Conservation (phyloP, 1,139 yeast genomes). For the Neolecta irregularis region DNA sequence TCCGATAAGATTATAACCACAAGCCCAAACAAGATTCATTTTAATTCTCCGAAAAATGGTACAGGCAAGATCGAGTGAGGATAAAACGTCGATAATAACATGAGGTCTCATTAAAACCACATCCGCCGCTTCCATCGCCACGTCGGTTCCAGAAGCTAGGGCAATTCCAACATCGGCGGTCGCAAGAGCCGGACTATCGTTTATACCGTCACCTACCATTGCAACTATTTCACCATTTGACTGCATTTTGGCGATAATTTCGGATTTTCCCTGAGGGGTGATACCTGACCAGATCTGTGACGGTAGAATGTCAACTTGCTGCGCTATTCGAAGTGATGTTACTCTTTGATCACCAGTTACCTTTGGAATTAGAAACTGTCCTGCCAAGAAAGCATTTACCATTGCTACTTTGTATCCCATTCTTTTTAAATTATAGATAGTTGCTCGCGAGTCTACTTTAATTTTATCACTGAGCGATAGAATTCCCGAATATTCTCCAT, state of each 20-base stretch:
- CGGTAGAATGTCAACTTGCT: conserved; percentile 47
- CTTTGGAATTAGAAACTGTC: not conserved
- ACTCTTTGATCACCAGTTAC: conserved; percentile 66
- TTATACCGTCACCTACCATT: conserved; percentile 92
- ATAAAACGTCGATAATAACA: conserved; percentile 49
- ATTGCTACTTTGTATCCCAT: conserved; percentile 59
- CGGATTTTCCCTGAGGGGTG: conserved; percentile 62
- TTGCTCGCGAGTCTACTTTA: conserved; percentile 47
- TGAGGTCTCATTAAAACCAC: conserved; percentile 43
- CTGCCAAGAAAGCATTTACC: conserved; percentile 22
- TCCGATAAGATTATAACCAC: conserved; percentile 71
- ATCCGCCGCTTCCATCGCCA: conserved; percentile 92
- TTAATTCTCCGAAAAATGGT: conserved; percentile 63
- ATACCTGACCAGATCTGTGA: conserved; percentile 61
- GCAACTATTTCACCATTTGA: conserved; percentile 28
- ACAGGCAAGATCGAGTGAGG: conserved; percentile 57
- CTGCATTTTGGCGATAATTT: conserved; percentile 47
- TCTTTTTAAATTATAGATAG: conserved; percentile 39
- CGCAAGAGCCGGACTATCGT: conserved; percentile 91
- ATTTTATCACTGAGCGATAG: conserved; percentile 56
- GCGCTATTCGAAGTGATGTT: conserved; percentile 53
- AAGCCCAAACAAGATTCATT: conserved; percentile 71
- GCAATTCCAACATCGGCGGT: conserved; percentile 84
- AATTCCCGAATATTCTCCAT: conserved; percentile 46
- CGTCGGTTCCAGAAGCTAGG: conserved; percentile 81